phyloP scores from a whole-genome alignment of 1,284 basidiomycete species.

The Ustilago tritici region DNA sequence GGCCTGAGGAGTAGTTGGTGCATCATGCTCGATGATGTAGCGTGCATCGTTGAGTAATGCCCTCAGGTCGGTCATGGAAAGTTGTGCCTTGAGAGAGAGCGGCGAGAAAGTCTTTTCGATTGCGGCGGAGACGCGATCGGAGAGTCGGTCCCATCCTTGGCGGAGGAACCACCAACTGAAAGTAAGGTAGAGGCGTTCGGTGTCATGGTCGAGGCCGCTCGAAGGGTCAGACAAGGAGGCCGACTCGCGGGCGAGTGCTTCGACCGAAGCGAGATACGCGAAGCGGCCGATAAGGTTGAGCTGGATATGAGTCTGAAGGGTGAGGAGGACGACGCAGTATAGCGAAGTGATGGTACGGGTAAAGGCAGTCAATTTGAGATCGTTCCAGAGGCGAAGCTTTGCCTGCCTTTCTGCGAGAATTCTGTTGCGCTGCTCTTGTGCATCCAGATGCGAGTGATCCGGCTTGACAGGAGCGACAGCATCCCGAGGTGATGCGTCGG shows the following conservation, averaged over 20 bases:
- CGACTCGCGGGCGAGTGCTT: slow-evolving; percentile 70
- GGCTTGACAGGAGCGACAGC: neutral
- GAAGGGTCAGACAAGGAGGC: slow-evolving; percentile 6
- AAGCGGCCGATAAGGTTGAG: slow-evolving; percentile 84
- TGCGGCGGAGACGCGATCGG: slow-evolving; percentile 78
- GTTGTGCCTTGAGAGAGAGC: slow-evolving; percentile 81
- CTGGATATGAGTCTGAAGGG: slow-evolving; percentile 84
- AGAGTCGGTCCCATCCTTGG: slow-evolving; percentile 86
- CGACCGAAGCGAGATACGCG: slow-evolving; percentile 81
- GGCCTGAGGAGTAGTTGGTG: neutral
- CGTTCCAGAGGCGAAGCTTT: slow-evolving; percentile 68
- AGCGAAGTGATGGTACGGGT: slow-evolving; percentile 85
- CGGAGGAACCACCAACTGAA: slow-evolving; percentile 91
- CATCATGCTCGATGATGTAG: slow-evolving; percentile 35
- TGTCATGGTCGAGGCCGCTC: slow-evolving; percentile 71
- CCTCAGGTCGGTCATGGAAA: slow-evolving; percentile 78
- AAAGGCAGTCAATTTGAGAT: slow-evolving; percentile 74
- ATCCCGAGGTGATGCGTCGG: neutral
- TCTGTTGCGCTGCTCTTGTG: slow-evolving; percentile 44
- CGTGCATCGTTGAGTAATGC: slow-evolving; percentile 32
- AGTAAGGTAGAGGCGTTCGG: slow-evolving; percentile 82
- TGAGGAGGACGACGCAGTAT: slow-evolving; percentile 83
- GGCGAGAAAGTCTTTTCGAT: slow-evolving; percentile 80
- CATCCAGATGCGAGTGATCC: slow-evolving; percentile 28
- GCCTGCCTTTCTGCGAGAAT: slow-evolving; percentile 39